Base-by-base conservation (phyloP, 2,329 filamentous ascomycete species). In the Colletotrichum sp. region DNA sequence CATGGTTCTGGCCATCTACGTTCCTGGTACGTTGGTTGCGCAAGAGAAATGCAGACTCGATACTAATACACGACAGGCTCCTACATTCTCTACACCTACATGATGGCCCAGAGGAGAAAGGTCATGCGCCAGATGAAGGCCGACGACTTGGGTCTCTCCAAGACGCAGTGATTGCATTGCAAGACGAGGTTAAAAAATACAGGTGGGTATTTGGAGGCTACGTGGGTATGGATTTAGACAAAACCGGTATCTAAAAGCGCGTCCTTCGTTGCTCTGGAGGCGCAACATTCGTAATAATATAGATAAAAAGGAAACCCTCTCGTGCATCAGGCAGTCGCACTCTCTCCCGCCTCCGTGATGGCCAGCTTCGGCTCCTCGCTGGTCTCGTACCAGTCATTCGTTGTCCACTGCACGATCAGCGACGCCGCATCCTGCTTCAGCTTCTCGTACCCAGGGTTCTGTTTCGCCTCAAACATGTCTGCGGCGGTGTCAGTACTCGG, bases 51-150 rank as follows among this genome's bases (percentile, higher is more conserved):
- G 59, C 26, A 72, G 30, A 32, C n/a, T 48, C 4, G 39, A 21
- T 2, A 52, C 55, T 71, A 32, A 66, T 32, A n/a, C 2, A 13
- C 3, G 18, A 6, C 48, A 87, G 94, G 95, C 87, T 82, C 94
- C 6, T 98, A 97, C 81, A 90, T 98, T 72, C 86, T 99, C 74
- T 99, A 97, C 83, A 95, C 94, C 26, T 94, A 99, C 85, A 99
- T 99, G 97, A 95, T 99, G 89, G 89, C 90, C 77, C 97, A 99
- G 90, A 90, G 96, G 80, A 90, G 92, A 79, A 98, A 95, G 90
- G 92, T 96, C 70, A 88, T 95, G 87, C 91, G 92, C 71, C 90
- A 89, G 55, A 91, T 92, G 82, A 91, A 90, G 85, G 80, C 83
- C 32, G 81, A 87, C 78, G 82, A 86, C 64, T 80, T 64, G 9